These are phyloP conservation scores for Takashimella koratensis DNA, from an alignment of 1,284 basidiomycete genomes.

Conservation along the genomic window DNA sequence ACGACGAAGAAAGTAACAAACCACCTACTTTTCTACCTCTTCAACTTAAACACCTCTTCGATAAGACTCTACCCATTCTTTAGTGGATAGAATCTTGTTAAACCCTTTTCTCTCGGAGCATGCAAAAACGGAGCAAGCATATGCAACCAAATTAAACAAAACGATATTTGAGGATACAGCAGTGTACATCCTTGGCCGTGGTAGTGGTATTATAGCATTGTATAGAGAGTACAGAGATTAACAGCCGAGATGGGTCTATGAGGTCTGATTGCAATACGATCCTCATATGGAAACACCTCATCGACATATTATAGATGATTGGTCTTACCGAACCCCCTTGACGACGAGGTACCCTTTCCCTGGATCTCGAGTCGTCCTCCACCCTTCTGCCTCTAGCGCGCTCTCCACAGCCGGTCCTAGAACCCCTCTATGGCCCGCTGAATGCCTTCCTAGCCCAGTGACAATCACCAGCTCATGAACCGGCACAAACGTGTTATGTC, in stretches of 20 bases:
- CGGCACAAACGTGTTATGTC: too few species aligned
- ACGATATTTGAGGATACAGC: too few species aligned
- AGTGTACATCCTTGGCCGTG: too few species aligned
- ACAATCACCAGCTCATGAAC: conserved; percentile 26
- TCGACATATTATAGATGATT: background rate
- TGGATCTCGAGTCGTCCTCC: conserved; percentile 30
- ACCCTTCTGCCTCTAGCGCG: conserved; percentile 36
- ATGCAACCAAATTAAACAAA: too few species aligned
- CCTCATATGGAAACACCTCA: background rate
- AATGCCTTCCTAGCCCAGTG: conserved; percentile 46
- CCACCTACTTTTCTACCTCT: too few species aligned
- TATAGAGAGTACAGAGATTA: background rate
- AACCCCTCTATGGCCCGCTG: conserved; percentile 35
- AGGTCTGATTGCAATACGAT: background rate
- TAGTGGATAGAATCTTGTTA: too few species aligned
- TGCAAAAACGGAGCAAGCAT: too few species aligned
- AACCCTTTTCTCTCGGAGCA: too few species aligned
- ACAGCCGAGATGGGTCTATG: background rate
- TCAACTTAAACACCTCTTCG: too few species aligned
- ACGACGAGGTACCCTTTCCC: conserved; percentile 41
- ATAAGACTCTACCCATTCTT: too few species aligned
- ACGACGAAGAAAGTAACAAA: too few species aligned
- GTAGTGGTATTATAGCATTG: too few species aligned
- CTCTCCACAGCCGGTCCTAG: conserved; percentile 41
- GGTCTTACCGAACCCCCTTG: conserved; percentile 18